Evolutionary conservation across 2,329 filamentous ascomycete genomes (phyloP).

Genomic region (Exophiala aquamarina): DNA sequence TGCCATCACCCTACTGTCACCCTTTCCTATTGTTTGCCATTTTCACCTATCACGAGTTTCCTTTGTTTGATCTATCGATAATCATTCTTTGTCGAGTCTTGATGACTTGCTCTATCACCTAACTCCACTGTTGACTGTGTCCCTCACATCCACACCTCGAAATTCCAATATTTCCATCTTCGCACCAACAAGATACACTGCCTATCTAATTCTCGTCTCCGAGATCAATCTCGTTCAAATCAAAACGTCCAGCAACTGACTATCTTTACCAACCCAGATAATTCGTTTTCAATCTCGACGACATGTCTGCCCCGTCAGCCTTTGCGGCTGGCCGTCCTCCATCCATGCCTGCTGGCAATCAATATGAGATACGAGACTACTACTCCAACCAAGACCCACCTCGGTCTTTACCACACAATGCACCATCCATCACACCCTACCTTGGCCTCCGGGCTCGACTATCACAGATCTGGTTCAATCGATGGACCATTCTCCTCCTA

Average conservation of each 20-base stretch:
- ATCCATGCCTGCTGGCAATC: constrained; percentile 58
- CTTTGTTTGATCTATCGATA: constrained; percentile 21
- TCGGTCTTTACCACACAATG: constrained; percentile 61
- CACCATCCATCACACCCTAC: constrained; percentile 79
- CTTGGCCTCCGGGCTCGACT: constrained; percentile 84
- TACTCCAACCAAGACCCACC: constrained; percentile 54
- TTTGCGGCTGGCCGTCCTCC: constrained; percentile 57
- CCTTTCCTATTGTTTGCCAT: constrained; percentile 11
- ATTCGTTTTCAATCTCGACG: constrained; percentile 24
- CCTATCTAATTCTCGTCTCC: no score
- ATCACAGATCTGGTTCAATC: constrained; percentile 96
- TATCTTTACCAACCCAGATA: constrained; percentile 17
- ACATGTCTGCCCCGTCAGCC: constrained; percentile 33
- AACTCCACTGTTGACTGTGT: background rate
- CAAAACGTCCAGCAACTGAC: no score
- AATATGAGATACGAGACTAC: constrained; percentile 63
- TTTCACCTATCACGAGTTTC: constrained; percentile 21
- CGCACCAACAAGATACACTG: no score
- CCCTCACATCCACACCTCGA: no score
- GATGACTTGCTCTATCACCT: constrained; percentile 18
- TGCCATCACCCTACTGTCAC: constrained; percentile 6
- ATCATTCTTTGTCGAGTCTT: constrained; percentile 13
- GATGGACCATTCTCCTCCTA: constrained; percentile 88
- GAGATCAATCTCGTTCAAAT: no score
- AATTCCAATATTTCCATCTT: constrained; percentile 10